Evolutionary conservation across 768 basidiomycete species (phyloP).

Genomic region (Lactarius trivialis): DNA sequence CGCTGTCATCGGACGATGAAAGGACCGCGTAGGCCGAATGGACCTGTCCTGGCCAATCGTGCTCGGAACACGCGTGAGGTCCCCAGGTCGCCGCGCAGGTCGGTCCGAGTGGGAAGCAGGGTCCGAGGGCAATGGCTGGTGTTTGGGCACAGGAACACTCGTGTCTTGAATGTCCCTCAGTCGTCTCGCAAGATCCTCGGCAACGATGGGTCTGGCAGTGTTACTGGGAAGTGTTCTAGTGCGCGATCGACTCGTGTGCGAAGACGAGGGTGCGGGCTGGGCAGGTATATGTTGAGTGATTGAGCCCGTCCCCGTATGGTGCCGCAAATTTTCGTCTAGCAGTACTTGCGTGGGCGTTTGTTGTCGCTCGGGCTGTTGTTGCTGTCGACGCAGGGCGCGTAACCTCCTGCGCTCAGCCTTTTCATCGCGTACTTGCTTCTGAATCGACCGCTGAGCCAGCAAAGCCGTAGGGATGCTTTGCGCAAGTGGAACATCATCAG

Average conservation of each 20-base stretch:
- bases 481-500: slow-evolving; percentile 74
- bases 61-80: slow-evolving; percentile 18
- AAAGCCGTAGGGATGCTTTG: slow-evolving; percentile 78
- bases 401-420: slow-evolving; percentile 45
- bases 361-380: slow-evolving; percentile 1
- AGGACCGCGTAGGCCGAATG: slow-evolving; percentile 51
- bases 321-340: background rate
- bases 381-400: slow-evolving; percentile 24
- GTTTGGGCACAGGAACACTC: background rate
- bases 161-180: slow-evolving; percentile 15
- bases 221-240: slow-evolving; percentile 21
- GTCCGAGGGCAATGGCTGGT: background rate
- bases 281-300: background rate
- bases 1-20: slow-evolving; percentile 42
- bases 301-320: background rate
- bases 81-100: slow-evolving; percentile 24
- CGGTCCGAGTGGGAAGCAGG: slow-evolving; percentile 3
- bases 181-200: slow-evolving; percentile 22
- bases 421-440: slow-evolving; percentile 64
- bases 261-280: background rate
- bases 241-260: slow-evolving; percentile 11
- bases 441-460: slow-evolving; percentile 74
- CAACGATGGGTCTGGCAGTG: slow-evolving; percentile 9
- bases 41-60: slow-evolving; percentile 25
- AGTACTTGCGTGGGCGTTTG: background rate